Percentiles rank a stretch among this genome's conserved stretches.
phyloP scores from a whole-genome alignment of 257 asterid species.

The Asclepias syriaca region DNA sequence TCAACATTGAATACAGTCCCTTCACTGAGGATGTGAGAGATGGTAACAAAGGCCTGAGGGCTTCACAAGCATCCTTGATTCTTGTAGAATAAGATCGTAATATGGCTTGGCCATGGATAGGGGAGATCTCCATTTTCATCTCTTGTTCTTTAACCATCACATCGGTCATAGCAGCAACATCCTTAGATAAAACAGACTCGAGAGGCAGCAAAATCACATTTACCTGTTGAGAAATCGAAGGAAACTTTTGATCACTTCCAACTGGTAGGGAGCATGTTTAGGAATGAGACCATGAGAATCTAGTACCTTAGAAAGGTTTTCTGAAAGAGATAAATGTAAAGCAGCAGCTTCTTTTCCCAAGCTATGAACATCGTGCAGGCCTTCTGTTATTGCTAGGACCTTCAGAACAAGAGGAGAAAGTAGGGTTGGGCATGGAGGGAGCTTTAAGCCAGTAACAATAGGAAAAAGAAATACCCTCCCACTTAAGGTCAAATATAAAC shows the following conservation, averaged over 20 bases:
- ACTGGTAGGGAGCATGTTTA: no score
- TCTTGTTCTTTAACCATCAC: conserved; percentile 70
- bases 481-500: background rate
- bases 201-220: conserved; percentile 83
- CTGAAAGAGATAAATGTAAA: conserved; percentile 74
- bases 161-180: conserved; percentile 80
- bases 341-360: conserved; percentile 92
- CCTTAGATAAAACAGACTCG: conserved; percentile 79
- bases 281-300: conserved; percentile 6
- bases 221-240: conserved; percentile 50
- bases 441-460: conserved; percentile 1
- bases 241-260: conserved; percentile 1
- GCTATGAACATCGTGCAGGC: conserved; percentile 79
- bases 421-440: background rate
- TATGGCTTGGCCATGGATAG: conserved; percentile 93
- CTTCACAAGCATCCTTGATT: conserved; percentile 63
- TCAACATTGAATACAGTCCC: conserved; percentile 79
- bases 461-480: background rate
- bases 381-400: conserved; percentile 98
- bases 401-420: conserved; percentile 16
- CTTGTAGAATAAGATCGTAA: conserved; percentile 79
- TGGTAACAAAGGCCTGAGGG: conserved; percentile 74
- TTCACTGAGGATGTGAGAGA: conserved; percentile 60
- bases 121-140: conserved; percentile 67
- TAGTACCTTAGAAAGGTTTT: conserved; percentile 77